Base-by-base conservation (phyloP, 352 stramenopile genomes). In the Globisporangium radiosum region DNA sequence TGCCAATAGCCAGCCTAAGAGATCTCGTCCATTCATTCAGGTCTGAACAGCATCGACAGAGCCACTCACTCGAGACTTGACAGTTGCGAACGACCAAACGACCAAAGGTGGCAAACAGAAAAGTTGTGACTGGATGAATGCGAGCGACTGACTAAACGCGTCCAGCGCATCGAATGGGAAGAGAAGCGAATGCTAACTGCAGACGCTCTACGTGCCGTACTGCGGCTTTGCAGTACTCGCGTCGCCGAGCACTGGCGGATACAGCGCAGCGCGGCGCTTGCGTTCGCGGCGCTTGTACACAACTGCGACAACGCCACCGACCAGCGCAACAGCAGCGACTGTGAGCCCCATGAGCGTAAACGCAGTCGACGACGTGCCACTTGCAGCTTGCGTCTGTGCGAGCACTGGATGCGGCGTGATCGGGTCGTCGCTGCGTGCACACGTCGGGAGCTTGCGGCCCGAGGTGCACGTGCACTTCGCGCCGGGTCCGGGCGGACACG, bases 401-500 rank as follows among this genome's bases (percentile, higher is more conserved):
- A 19, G 17, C 17, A 19, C 39, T 43, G 39, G 39, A 10, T 43
- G 39, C 39, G 17, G 17, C 17, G 9, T 58, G 15, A 85, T 80
- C 0, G 57, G 47, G 38, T 72, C 71, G 54, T 78, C 76, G 1
- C 59, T 66, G 19, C 76, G 76, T 54, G 72, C 73, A 57, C 76
- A 85, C 51, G 68, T 72, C 5, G 76, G 76, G 1, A 56, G 40
- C 2, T 52, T 63, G 25, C 70, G 63, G 0, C 69, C 73, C n/a
- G 51, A 66, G 7, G 60, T 75, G 65, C 85, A 94, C 14, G 57
- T 78, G 52, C 85, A 94, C 13, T 64, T 88, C 0, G 81, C 83
- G n/a, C 72, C 74, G 2, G 83, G 83, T 5, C 83, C 83, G 14
- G 72, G 64, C 0, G 73, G 68, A 45, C 85, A 94, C 56, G 70